Evolutionary conservation across 2,329 filamentous ascomycete species (phyloP).

Genomic region (Plectosphaerella cucumerina): DNA sequence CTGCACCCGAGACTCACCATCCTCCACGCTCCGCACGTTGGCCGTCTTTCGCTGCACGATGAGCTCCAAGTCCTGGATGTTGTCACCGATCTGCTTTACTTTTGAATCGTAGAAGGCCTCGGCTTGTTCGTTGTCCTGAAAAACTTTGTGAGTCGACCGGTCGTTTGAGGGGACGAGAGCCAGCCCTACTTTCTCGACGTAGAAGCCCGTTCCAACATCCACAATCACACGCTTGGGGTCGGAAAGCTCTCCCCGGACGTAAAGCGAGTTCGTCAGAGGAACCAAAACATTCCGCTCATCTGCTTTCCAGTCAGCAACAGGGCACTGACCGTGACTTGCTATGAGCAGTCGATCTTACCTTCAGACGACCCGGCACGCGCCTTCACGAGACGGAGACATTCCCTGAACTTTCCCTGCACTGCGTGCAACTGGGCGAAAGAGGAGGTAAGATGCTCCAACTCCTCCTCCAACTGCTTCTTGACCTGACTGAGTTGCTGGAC

Average conservation of each 20-base stretch:
- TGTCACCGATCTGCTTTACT: conserved; percentile 46
- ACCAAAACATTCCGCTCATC: conserved; percentile 64
- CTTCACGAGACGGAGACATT: conserved; percentile 77
- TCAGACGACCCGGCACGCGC: conserved; percentile 25
- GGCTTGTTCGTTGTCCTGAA: conserved; percentile 39
- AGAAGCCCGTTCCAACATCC: conserved; percentile 91
- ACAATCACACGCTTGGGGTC: conserved; percentile 77
- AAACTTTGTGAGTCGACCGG: background rate
- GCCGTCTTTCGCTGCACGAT: conserved; percentile 70
- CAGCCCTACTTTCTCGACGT: conserved; percentile 77
- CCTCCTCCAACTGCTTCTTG: conserved; percentile 93
- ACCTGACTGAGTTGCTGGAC: conserved; percentile 83
- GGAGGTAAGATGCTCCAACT: conserved; percentile 87
- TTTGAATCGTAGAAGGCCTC: conserved; percentile 54
- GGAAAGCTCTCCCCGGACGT: conserved; percentile 79
- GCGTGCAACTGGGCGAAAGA: conserved; percentile 88
- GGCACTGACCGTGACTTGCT: background rate
- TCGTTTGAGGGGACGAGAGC: conserved; percentile 1
- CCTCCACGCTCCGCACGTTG: conserved; percentile 83
- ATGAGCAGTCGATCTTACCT: conserved; percentile 18
- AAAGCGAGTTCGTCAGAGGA: conserved; percentile 91
- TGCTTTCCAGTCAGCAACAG: conserved; percentile 1
- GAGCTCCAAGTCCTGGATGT: conserved; percentile 51
- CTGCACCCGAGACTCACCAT: conserved; percentile 51
- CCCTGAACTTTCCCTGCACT: conserved; percentile 86